Conservation (phyloP, 2,329 filamentous ascomycete species). For the Ophiostoma populinum region DNA sequence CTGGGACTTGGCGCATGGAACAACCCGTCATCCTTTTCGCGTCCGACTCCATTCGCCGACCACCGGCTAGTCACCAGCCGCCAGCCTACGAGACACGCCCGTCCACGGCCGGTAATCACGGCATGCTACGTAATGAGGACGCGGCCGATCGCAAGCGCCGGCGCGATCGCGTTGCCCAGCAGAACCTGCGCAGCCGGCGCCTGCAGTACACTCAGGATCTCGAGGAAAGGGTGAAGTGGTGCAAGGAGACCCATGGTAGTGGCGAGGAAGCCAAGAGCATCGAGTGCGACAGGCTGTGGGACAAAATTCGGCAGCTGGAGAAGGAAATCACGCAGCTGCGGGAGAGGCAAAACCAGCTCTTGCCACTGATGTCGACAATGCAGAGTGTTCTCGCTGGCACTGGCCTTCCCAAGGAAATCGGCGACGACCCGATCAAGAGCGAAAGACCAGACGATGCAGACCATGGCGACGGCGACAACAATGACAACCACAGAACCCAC, state of each 20-base stretch:
- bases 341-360: conserved; percentile 1
- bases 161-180: conserved; percentile 6
- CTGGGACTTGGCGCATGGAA: too few species aligned
- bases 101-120: too few species aligned
- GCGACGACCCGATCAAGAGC: background rate
- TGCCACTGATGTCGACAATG: background rate
- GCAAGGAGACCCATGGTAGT: conserved; percentile 1
- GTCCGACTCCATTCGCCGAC: too few species aligned
- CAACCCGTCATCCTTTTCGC: too few species aligned
- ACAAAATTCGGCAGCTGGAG: background rate
- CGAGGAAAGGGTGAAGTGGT: conserved; percentile 4
- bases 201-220: conserved; percentile 4
- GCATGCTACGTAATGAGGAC: background rate
- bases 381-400: background rate
- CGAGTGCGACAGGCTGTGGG: background rate
- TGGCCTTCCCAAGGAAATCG: background rate
- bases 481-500: background rate
- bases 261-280: background rate
- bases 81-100: too few species aligned
- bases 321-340: conserved; percentile 1
- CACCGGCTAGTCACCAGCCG: too few species aligned
- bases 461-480: background rate
- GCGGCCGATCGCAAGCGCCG: conserved; percentile 5
- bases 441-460: background rate
- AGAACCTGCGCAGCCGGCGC: conserved; percentile 6